Percentiles rank a stretch among this genome's conserved stretches.
Evolutionary conservation across 495 filamentous ascomycete genomes (phyloP).

Genomic region (Monascus purpureus): DNA sequence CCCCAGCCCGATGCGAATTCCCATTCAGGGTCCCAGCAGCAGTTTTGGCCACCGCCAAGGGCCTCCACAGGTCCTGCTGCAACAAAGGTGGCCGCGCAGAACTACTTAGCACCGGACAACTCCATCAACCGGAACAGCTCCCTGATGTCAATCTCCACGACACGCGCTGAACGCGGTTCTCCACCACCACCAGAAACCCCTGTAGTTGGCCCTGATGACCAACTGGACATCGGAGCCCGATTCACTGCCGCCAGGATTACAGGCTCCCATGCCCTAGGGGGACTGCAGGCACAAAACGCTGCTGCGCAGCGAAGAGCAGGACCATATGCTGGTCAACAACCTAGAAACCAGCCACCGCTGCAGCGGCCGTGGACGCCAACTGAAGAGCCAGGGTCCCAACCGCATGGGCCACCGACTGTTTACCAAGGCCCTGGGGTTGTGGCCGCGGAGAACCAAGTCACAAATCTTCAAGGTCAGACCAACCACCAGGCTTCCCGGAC

Average conservation of each 20-base stretch:
- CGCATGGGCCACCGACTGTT: conserved; percentile 82
- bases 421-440: conserved; percentile 69
- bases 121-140: conserved; percentile 70
- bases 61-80: conserved; percentile 19
- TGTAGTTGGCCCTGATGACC: conserved; percentile 54
- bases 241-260: conserved; percentile 84
- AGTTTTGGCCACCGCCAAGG: conserved; percentile 50
- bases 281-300: conserved; percentile 69
- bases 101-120: conserved; percentile 27
- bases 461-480: conserved; percentile 16
- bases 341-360: conserved; percentile 28
- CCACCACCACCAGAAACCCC: conserved; percentile 94
- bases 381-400: conserved; percentile 73
- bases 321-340: conserved; percentile 50
- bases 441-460: conserved; percentile 15
- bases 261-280: conserved; percentile 65
- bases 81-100: conserved; percentile 10
- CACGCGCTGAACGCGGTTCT: conserved; percentile 79
- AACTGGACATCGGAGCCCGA: conserved; percentile 71
- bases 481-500: conserved; percentile 17
- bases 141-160: conserved; percentile 85
- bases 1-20: conserved; percentile 17
- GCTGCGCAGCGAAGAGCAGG: conserved; percentile 62
- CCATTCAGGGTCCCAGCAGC: conserved; percentile 46
- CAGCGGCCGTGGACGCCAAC: conserved; percentile 91